Conservation (phyloP, 2,329 filamentous ascomycete genomes). For the Arthroderma sp. region DNA sequence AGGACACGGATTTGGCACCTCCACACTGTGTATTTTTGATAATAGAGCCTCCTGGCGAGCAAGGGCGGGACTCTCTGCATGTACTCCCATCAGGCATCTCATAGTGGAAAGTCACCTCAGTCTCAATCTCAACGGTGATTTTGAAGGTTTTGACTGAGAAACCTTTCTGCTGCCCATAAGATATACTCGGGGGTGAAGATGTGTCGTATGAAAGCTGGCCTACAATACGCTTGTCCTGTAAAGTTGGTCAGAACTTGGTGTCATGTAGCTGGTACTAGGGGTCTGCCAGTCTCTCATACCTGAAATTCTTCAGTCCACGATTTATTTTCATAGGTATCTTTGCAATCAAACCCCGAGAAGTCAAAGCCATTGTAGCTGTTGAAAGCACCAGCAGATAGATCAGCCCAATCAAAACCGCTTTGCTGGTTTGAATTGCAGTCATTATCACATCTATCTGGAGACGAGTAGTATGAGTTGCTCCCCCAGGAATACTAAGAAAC, state of each 20-base stretch:
- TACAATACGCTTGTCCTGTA: slow-evolving; percentile 49
- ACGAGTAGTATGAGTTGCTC: slow-evolving; percentile 44
- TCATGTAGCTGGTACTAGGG: slow-evolving; percentile 16
- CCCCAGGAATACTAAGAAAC: slow-evolving; percentile 31
- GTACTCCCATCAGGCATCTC: slow-evolving; percentile 66
- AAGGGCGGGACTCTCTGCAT: slow-evolving; percentile 66
- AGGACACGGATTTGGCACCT: slow-evolving; percentile 69
- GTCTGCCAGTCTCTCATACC: slow-evolving; percentile 3
- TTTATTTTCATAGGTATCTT: slow-evolving; percentile 35
- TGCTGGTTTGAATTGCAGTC: slow-evolving; percentile 59
- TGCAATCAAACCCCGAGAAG: slow-evolving; percentile 61
- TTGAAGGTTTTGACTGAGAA: slow-evolving; percentile 70
- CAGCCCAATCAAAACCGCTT: slow-evolving; percentile 57
- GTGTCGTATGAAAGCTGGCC: slow-evolving; percentile 35
- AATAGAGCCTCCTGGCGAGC: slow-evolving; percentile 52
- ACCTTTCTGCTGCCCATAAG: slow-evolving; percentile 38
- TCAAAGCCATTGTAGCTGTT: slow-evolving; percentile 55
- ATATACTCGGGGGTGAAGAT: slow-evolving; percentile 44
- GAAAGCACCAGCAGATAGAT: slow-evolving; percentile 50
- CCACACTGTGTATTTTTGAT: slow-evolving; percentile 82
- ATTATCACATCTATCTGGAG: slow-evolving; percentile 62
- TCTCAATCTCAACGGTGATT: slow-evolving; percentile 60
- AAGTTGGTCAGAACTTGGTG: slow-evolving; percentile 13
- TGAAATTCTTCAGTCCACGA: slow-evolving; percentile 14
- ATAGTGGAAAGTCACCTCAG: slow-evolving; percentile 74